Conservation (phyloP, 2,329 filamentous ascomycete genomes). For the Arthroderma uncinatum region DNA sequence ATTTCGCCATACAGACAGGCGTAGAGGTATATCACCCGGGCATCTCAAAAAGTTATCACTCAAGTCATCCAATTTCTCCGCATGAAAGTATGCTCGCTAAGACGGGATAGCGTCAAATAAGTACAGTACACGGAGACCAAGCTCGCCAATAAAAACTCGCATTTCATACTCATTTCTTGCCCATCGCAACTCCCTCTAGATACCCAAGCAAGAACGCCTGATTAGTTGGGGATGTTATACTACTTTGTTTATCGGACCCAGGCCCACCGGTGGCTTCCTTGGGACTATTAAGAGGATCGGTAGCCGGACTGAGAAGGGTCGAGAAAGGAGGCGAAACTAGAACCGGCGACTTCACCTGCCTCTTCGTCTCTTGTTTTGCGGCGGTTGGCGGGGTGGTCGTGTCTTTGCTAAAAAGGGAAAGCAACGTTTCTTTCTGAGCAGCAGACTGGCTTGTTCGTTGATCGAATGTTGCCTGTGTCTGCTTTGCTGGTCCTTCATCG, state of each 20-base stretch:
- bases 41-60: background rate
- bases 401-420: slow-evolving; percentile 54
- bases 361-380: background rate
- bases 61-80: background rate
- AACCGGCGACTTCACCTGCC: slow-evolving; percentile 7
- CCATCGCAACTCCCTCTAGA: slow-evolving; percentile 48
- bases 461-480: slow-evolving; percentile 18
- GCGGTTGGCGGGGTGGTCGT: slow-evolving; percentile 10
- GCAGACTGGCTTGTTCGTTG: slow-evolving; percentile 32
- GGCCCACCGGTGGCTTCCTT: background rate
- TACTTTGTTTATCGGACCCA: slow-evolving; percentile 12
- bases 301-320: background rate
- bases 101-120: background rate
- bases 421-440: slow-evolving; percentile 40
- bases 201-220: slow-evolving; percentile 68
- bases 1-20: too few relatives aligned
- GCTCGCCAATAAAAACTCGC: background rate
- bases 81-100: too few relatives aligned
- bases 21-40: background rate
- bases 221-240: slow-evolving; percentile 52
- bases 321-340: slow-evolving; percentile 9
- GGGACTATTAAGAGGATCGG: background rate
- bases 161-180: slow-evolving; percentile 16
- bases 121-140: background rate
- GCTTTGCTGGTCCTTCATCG: slow-evolving; percentile 12